These are phyloP conservation scores for Eutrema yunnanense DNA, from an alignment of 345 rosid genomes.

Conservation along the genomic window DNA sequence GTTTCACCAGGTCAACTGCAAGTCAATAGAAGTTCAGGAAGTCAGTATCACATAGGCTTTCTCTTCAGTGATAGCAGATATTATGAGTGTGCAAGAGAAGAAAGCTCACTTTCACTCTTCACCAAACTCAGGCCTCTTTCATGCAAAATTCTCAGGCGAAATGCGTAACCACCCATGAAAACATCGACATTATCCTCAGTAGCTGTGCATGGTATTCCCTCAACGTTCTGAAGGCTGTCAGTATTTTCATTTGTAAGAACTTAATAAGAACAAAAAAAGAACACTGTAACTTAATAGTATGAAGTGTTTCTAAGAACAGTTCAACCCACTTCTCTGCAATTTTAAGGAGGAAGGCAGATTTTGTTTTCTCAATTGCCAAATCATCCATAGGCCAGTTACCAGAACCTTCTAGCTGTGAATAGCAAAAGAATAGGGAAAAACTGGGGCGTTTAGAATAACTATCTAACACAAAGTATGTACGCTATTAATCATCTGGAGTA, in stretches of 20 bases:
- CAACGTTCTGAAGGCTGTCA: conserved; percentile 60
- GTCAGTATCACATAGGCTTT: conserved; percentile 8
- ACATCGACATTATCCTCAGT: conserved; percentile 72
- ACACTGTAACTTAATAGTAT: neutral
- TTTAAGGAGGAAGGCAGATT: conserved; percentile 78
- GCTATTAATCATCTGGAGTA: neutral
- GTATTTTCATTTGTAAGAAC: conserved; percentile 15
- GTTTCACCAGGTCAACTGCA: conserved; percentile 55
- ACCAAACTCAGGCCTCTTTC: conserved; percentile 83
- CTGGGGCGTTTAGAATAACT: neutral
- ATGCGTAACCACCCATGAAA: conserved; percentile 71
- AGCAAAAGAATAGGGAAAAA: conserved; percentile 7
- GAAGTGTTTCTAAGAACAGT: conserved; percentile 12
- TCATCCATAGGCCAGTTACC: conserved; percentile 96
- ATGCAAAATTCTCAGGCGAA: conserved; percentile 79
- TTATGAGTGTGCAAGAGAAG: conserved; percentile 15
- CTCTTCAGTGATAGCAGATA: neutral
- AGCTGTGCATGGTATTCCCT: conserved; percentile 67
- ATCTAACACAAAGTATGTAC: neutral
- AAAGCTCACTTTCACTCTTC: conserved; percentile 63
- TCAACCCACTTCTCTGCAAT: conserved; percentile 75
- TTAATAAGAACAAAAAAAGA: neutral
- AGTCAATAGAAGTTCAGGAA: conserved; percentile 9
- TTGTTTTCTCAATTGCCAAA: conserved; percentile 80
- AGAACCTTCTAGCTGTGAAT: conserved; percentile 86